Evolutionary conservation across 495 filamentous ascomycete genomes (phyloP), one percentile per base, ranked within the genome.

Genomic region (Staphylotrichum longicolle): DNA sequence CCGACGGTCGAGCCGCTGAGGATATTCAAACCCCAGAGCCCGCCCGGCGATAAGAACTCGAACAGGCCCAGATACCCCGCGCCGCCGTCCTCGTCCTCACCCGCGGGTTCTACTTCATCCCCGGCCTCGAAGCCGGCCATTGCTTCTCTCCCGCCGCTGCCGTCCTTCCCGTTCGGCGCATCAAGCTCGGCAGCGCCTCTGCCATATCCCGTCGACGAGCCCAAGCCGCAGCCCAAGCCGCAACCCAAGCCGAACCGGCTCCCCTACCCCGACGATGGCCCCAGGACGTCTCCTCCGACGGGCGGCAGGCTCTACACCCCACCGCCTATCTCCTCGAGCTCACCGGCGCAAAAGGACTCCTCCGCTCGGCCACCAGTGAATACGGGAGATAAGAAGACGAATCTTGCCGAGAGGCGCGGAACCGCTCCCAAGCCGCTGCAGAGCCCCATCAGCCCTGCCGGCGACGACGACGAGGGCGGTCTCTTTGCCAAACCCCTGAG

Each of bases 1-100:
- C 88, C 91, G 45, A 88, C 87, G 3, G 83, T 97, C 61, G 91
- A 88, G 59, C 93, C 93, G 34, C 75, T 97, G 71, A 85, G 91
- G 64, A 96, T 97, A 68, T 86, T 85, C 78, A 96, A 96, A 73
- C 80, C 80, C 11, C 69, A 72, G 69, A 84, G 72, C 74, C 85
- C 80, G 48, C 71, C 70, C 80, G 76, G 75, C 71, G 76, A 75
- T 71, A 78, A 61, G 64, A 63, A 55, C 63, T 76, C 72, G 60
- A 74, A 74, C 61, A 77, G 77, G 60, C 76, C 71, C 72, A 80
- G 74, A 61, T 84, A 78, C 66, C 78, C 80, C 47, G 72, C 76
- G 33, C 74, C 81, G 56, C 70, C 78, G 44, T 66, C 75, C 53
- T 75, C 82, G 30, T 77, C 80, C 39, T 68, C 70, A 4, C 59